Conservation (phyloP, 495 filamentous ascomycete genomes). For the Aspergillus panamensis region DNA sequence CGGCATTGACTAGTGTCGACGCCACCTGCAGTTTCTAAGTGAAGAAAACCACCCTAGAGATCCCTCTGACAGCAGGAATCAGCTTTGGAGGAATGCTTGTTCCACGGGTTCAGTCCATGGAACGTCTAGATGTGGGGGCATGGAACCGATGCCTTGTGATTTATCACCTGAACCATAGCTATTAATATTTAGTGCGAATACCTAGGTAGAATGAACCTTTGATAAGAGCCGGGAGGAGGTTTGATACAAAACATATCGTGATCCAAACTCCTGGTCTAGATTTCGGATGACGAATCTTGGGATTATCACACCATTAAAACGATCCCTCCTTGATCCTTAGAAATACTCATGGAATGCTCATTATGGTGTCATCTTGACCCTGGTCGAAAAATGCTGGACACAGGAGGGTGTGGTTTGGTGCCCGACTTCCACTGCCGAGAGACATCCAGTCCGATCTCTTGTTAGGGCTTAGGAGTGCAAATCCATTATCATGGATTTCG, state of each 20-base stretch:
- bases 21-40: not conserved
- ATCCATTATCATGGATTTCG: not conserved
- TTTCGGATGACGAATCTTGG: not conserved
- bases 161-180: not conserved
- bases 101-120: not conserved
- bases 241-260: not conserved
- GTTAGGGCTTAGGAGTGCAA: no score
- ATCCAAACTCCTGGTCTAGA: not conserved
- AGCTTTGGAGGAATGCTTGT: not conserved
- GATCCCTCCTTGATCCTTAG: no score
- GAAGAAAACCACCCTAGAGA: no score
- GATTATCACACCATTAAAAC: no score
- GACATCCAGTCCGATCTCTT: not conserved
- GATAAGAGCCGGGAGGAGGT: not conserved
- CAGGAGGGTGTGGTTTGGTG: not conserved
- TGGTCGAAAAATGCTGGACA: no score
- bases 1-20: not conserved
- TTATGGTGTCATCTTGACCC: no score
- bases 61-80: no score
- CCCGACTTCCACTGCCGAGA: not conserved
- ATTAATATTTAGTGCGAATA: not conserved
- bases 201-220: not conserved
- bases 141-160: not conserved
- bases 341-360: no score
- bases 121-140: not conserved